Base-by-base conservation (phyloP, 106 monocot genomes). In the Iris macrosiphon region DNA sequence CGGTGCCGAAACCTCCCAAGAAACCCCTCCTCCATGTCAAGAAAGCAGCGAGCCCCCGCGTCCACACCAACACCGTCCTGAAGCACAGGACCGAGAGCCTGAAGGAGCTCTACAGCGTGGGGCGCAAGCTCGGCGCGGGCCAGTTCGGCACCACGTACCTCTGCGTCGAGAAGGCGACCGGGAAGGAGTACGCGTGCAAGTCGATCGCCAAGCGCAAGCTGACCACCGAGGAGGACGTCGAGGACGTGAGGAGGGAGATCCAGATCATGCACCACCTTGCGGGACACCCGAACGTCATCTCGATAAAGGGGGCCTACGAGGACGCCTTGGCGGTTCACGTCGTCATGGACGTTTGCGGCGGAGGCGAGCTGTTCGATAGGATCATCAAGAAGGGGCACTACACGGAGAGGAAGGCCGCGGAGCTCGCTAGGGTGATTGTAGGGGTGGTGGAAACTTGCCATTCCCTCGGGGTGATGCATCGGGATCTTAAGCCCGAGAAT, bases 201-300 rank as follows among this genome's bases (percentile, higher is more conserved):
- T 74, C 73, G 17, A 74, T 74, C 13, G 12, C 44, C n/a, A 74
- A 74, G 66, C 52, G 73, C 66, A 74, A 74, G 43, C 37, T 74
- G 33, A 32, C 39, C 3, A 46, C 35, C 2, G 46, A 54, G 9
- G 73, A 66, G 21, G 73, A 74, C 4, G 60, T 73, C 35, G 66
- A 73, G 55, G 73, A 74, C 41, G 66, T 67, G 14, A 31, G 61
- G 48, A 52, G 66, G 18, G 73, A 74, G 61, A 67, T 74, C 31
- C 73, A 67, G 58, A 67, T 74, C 26, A 74, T 74, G 73, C 73
- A 74, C 19, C 73, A 74, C 35, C 34, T 74, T 5, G 23, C 73
- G 1, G 73, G 73, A 4, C 35, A 74, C 18, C 60, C 60, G 7
- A 66, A 67, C 18, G 61, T 74, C 13, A 67, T 74, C 4, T 67